Conservation (phyloP, 2,329 filamentous ascomycete genomes). For the Laburnicola sp. region DNA sequence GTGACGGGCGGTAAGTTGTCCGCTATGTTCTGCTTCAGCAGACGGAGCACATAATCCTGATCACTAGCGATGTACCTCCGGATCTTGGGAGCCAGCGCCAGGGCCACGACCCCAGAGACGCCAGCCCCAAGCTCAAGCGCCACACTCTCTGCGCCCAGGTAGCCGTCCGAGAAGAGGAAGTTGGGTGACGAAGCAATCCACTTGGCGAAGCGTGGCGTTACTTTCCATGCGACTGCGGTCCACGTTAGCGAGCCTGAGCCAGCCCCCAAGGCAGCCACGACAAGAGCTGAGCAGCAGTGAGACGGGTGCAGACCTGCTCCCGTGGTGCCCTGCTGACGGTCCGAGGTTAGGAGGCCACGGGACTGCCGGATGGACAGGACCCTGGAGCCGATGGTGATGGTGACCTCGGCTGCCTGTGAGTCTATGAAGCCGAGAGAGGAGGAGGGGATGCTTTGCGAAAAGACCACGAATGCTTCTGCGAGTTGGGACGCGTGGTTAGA, state of each 20-base stretch:
- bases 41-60: constrained; percentile 78
- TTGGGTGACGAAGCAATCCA: constrained; percentile 72
- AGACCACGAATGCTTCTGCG: constrained; percentile 84
- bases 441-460: constrained; percentile 73
- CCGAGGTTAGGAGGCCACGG: constrained; percentile 76
- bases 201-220: constrained; percentile 78
- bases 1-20: constrained; percentile 55
- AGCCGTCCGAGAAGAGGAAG: constrained; percentile 59
- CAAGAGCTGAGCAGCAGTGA: constrained; percentile 14
- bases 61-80: constrained; percentile 77
- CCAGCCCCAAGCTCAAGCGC: constrained; percentile 88
- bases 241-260: constrained; percentile 25
- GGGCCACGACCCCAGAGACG: constrained; percentile 76
- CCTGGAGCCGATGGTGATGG: constrained; percentile 67
- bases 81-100: constrained; percentile 66
- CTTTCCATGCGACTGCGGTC: constrained; percentile 80
- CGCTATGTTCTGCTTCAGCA: constrained; percentile 75
- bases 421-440: constrained; percentile 77
- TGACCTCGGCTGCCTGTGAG: constrained; percentile 64
- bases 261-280: constrained; percentile 33
- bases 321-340: constrained; percentile 72
- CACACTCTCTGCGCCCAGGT: constrained; percentile 59
- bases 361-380: constrained; percentile 83
- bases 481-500: constrained; percentile 6
- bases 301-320: constrained; percentile 60